Conservation (phyloP, 441 rosid genomes). For the Manihot esculenta region DNA sequence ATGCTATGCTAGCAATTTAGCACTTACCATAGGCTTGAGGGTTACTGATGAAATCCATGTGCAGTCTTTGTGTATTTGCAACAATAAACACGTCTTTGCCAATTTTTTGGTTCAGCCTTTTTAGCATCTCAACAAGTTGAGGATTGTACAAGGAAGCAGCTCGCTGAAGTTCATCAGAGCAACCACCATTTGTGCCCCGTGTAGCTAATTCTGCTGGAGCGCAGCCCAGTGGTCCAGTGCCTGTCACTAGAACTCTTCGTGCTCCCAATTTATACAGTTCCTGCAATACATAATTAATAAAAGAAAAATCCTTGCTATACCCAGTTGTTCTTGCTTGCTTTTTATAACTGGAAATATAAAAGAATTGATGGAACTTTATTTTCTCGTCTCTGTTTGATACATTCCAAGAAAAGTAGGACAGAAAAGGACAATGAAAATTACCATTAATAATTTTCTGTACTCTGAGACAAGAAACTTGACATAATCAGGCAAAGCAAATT, state of each 20-base stretch:
- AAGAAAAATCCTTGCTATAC: too few relatives aligned
- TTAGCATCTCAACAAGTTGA: slow-evolving; percentile 49
- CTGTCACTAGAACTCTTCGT: slow-evolving; percentile 67
- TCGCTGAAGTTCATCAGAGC: slow-evolving; percentile 46
- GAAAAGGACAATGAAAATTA: background rate
- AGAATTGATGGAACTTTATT: too few relatives aligned
- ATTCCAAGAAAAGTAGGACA: too few relatives aligned
- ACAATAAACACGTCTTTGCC: slow-evolving; percentile 50
- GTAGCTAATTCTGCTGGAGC: slow-evolving; percentile 65
- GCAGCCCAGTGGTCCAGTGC: slow-evolving; percentile 79
- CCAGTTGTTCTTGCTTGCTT: too few relatives aligned
- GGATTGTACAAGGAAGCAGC: slow-evolving; percentile 61
- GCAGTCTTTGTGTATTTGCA: slow-evolving; percentile 51
- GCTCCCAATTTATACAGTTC: background rate
- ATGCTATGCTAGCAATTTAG: too few relatives aligned
- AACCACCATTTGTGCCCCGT: slow-evolving; percentile 43
- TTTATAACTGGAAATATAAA: too few relatives aligned
- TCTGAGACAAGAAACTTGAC: slow-evolving; percentile 28
- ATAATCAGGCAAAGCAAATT: slow-evolving; percentile 30
- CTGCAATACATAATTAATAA: too few relatives aligned
- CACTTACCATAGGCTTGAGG: slow-evolving; percentile 60
- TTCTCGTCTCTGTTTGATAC: too few relatives aligned
- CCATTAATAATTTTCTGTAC: slow-evolving; percentile 21
- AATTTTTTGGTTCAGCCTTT: slow-evolving; percentile 34
- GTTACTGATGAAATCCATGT: slow-evolving; percentile 40